A percentile compares a stretch with the other conserved stretches of the same genome.
These are phyloP conservation scores for Rhodotorula sp. DNA, from an alignment of 1,284 basidiomycete species.

Conservation along the genomic window DNA sequence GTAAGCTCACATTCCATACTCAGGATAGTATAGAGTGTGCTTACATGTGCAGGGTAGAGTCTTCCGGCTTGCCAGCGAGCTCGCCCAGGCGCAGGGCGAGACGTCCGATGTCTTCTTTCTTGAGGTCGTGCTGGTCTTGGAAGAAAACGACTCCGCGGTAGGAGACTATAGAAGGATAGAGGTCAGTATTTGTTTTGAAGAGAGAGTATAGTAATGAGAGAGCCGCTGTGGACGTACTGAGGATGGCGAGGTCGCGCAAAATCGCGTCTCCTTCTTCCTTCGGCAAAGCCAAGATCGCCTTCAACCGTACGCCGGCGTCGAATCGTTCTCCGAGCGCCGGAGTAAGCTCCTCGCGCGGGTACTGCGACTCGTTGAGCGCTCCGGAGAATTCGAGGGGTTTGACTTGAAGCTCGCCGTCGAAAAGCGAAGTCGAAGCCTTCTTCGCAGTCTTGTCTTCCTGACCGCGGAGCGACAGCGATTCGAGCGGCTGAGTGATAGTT, in stretches of 20 bases:
- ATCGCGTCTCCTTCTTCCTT: slow-evolving; percentile 26
- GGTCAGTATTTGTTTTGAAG: fast-evolving
- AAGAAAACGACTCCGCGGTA: slow-evolving; percentile 74
- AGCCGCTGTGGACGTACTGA: slow-evolving; percentile 14
- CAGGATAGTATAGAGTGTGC: no score
- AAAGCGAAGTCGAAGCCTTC: not conserved
- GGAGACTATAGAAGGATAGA: slow-evolving; percentile 52
- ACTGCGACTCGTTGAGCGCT: slow-evolving; percentile 2
- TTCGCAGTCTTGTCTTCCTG: not conserved
- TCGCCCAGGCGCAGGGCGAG: slow-evolving; percentile 59
- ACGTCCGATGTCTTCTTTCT: slow-evolving; percentile 47
- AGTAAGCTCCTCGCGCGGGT: slow-evolving; percentile 13
- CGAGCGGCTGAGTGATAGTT: slow-evolving; percentile 2
- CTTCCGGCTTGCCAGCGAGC: slow-evolving; percentile 60
- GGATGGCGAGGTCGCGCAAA: slow-evolving; percentile 29
- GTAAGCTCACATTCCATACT: not conserved
- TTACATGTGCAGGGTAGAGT: slow-evolving; percentile 53
- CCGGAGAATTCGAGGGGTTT: slow-evolving; percentile 19
- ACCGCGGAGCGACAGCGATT: slow-evolving; percentile 14
- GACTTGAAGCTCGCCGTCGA: slow-evolving; percentile 6
- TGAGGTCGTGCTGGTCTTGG: slow-evolving; percentile 57
- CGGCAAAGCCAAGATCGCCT: slow-evolving; percentile 22
- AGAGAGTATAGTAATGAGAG: not conserved
- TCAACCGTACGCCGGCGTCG: slow-evolving; percentile 17
- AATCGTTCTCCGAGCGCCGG: slow-evolving; percentile 29